Percentiles rank a stretch among this genome's conserved stretches.
Evolutionary conservation across 345 rosid genomes (phyloP).

Genomic region (Moricandia arvensis): DNA sequence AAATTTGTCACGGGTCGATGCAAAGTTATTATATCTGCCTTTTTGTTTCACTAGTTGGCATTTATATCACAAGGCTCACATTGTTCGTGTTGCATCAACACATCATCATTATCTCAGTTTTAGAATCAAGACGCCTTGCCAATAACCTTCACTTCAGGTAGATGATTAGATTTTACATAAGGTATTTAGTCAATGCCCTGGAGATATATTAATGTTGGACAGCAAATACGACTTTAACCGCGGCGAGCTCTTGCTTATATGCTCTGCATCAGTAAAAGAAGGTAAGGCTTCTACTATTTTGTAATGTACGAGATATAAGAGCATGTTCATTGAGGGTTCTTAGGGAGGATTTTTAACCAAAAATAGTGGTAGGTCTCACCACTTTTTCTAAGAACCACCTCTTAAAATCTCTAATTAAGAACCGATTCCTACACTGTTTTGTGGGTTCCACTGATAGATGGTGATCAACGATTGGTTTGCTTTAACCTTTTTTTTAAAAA

Average conservation of each 20-base stretch:
- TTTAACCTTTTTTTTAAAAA: no score
- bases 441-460: no score
- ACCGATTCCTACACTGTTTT: no score
- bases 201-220: constrained; percentile 53
- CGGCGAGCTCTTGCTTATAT: constrained; percentile 79
- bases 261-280: constrained; percentile 73
- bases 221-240: constrained; percentile 49
- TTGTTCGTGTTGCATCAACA: background rate
- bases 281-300: constrained; percentile 50
- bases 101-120: background rate
- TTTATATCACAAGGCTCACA: background rate
- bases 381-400: no score
- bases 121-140: background rate
- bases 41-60: constrained; percentile 9
- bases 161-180: constrained; percentile 60
- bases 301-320: background rate
- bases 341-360: no score
- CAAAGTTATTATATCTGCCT: background rate
- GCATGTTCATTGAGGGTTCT: no score
- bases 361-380: no score
- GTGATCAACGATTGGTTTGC: no score
- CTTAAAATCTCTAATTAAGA: no score
- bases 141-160: constrained; percentile 18
- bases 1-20: background rate
- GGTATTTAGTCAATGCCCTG: constrained; percentile 48